Percentiles rank a stretch among this genome's conserved stretches.
phyloP scores from a whole-genome alignment of 345 rosid species.

The Citrus cavaleriei region DNA sequence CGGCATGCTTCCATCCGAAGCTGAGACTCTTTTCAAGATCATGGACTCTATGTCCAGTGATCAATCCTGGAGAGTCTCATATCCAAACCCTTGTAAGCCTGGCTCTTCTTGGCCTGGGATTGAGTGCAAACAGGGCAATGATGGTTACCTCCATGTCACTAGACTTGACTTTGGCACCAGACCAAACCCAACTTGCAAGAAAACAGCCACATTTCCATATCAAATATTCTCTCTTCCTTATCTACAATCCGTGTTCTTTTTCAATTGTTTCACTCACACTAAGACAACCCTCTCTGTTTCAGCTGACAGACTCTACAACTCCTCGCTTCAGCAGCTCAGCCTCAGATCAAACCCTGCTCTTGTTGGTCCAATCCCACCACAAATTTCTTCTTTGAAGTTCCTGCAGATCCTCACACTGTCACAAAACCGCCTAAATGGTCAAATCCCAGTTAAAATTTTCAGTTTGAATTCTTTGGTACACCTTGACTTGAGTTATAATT shows the following conservation, averaged over 20 bases:
- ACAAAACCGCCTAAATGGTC: conserved; percentile 64
- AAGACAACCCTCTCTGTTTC: conserved; percentile 51
- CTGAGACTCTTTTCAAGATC: conserved; percentile 67
- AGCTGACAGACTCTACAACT: conserved; percentile 30
- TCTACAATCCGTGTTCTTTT: conserved; percentile 69
- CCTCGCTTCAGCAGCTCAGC: conserved; percentile 75
- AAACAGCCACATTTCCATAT: conserved; percentile 57
- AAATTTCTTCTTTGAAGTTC: conserved; percentile 56
- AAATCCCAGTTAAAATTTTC: conserved; percentile 46
- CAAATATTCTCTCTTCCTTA: conserved; percentile 61
- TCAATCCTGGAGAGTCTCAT: conserved; percentile 57
- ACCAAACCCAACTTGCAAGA: conserved; percentile 71
- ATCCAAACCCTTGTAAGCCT: conserved; percentile 71
- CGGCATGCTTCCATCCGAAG: conserved; percentile 51
- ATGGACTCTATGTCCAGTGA: conserved; percentile 88
- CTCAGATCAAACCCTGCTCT: conserved; percentile 83
- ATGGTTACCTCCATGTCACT: conserved; percentile 61
- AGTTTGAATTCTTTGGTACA: conserved; percentile 47
- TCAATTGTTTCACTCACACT: conserved; percentile 66
- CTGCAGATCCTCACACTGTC: conserved; percentile 73
- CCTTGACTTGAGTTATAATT: conserved; percentile 79
- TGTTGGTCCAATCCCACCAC: conserved; percentile 65
- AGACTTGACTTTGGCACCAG: conserved; percentile 72
- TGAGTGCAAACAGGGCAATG: conserved; percentile 66
- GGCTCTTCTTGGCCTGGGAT: conserved; percentile 77